Percentiles rank a stretch among this genome's conserved stretches.
Evolutionary conservation across 345 rosid genomes (phyloP).

Genomic region (Eucalyptus cladocalyx): DNA sequence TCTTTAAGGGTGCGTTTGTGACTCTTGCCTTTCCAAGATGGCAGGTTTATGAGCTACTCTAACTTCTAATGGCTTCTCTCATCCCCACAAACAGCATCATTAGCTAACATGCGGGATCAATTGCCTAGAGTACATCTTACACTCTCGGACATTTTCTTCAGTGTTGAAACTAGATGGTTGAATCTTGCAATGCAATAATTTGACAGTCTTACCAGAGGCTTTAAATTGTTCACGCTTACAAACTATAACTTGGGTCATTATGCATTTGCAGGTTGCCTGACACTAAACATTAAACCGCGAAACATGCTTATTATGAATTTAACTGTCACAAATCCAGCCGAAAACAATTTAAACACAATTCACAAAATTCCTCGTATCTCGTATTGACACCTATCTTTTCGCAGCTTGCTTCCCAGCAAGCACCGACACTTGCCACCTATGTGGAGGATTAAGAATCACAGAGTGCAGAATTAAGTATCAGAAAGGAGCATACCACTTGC

Average conservation of each 20-base stretch:
- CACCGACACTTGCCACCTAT: no score
- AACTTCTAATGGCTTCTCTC: neutral
- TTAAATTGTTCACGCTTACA: neutral
- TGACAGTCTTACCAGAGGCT: neutral
- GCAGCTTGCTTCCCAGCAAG: constrained; percentile 18
- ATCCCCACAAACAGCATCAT: neutral
- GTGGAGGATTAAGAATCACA: no score
- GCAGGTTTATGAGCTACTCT: neutral
- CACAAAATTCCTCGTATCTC: neutral
- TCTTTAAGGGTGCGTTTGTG: no score
- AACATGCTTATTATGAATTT: neutral
- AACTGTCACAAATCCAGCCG: neutral
- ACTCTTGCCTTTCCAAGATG: neutral
- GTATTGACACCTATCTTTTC: constrained; percentile 34
- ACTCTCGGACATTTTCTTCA: neutral
- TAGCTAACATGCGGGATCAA: neutral
- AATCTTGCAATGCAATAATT: neutral
- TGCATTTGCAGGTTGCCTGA: constrained; percentile 48
- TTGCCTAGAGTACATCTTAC: neutral
- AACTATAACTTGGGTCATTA: neutral
- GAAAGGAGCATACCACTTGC: no score
- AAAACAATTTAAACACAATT: neutral
- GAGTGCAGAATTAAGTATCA: no score
- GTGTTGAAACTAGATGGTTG: neutral
- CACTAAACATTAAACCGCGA: constrained; percentile 42